These are phyloP conservation scores for Cladosporium sphaerospermum DNA, from an alignment of 2,329 filamentous ascomycete species.

Conservation along the genomic window DNA sequence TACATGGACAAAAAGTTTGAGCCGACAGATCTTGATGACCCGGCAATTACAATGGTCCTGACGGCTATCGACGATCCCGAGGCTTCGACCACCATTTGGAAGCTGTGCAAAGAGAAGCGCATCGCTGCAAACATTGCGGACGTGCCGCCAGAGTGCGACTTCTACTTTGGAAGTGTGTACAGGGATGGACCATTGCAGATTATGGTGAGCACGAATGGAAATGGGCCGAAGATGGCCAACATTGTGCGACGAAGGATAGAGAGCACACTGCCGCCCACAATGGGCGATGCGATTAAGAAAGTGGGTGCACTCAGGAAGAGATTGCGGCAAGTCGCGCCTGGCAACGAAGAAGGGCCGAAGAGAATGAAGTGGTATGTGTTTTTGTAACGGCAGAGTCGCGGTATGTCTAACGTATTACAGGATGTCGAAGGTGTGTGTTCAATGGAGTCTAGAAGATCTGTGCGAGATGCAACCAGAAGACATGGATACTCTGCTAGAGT, in stretches of 20 bases:
- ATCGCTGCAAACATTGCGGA: conserved; percentile 95
- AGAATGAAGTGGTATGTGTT: conserved; percentile 77
- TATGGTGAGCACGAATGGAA: conserved; percentile 98
- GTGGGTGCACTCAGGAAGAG: conserved; percentile 75
- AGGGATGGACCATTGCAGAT: conserved; percentile 92
- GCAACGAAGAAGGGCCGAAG: conserved; percentile 67
- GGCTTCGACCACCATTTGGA: conserved; percentile 87
- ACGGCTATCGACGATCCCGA: conserved; percentile 89
- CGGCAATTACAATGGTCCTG: conserved; percentile 71
- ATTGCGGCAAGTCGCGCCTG: conserved; percentile 70
- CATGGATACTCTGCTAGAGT: conserved; percentile 76
- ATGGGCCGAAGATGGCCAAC: conserved; percentile 84
- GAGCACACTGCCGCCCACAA: conserved; percentile 64
- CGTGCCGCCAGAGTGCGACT: conserved; percentile 93
- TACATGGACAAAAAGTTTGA: conserved; percentile 81
- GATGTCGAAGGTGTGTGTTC: conserved; percentile 90
- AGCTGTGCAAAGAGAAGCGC: conserved; percentile 76
- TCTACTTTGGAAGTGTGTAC: conserved; percentile 96
- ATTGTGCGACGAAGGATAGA: conserved; percentile 81
- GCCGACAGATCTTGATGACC: conserved; percentile 73
- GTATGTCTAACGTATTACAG: conserved; percentile 41
- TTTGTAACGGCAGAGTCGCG: not conserved
- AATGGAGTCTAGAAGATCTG: conserved; percentile 78
- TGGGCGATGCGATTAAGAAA: conserved; percentile 77
- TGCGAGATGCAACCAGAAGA: conserved; percentile 72